Conservation (phyloP, 2,329 filamentous ascomycete species). For the Beauveria varroae region DNA sequence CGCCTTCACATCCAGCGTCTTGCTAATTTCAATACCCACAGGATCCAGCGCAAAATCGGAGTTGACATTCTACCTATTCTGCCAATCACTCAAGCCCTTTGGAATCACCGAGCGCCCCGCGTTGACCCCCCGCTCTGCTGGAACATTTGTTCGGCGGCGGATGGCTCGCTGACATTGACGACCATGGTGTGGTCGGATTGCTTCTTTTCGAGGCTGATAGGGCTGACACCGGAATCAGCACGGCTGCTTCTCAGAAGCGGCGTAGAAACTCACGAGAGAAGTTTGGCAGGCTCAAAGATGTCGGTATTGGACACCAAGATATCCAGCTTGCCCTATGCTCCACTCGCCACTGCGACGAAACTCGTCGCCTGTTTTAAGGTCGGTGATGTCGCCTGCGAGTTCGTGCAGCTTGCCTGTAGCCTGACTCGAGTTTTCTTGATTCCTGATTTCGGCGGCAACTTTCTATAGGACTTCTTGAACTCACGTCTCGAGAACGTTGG, state of each 20-base stretch:
- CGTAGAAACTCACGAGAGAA: background rate
- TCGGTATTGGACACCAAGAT: slow-evolving; percentile 53
- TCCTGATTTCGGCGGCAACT: background rate
- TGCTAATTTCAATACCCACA: too few species aligned
- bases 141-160: too few species aligned
- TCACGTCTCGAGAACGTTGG: slow-evolving; percentile 45
- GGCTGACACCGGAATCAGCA: too few species aligned
- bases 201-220: slow-evolving; percentile 39
- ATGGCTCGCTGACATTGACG: slow-evolving; percentile 44
- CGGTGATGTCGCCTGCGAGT: background rate
- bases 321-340: slow-evolving; percentile 42
- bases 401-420: background rate
- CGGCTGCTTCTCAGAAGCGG: background rate
- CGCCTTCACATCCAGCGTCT: too few species aligned
- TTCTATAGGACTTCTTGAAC: background rate
- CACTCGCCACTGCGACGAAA: slow-evolving; percentile 44
- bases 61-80: too few species aligned
- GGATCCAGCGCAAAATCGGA: too few species aligned
- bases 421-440: background rate
- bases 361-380: background rate
- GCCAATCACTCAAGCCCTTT: too few species aligned
- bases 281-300: slow-evolving; percentile 43
- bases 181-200: slow-evolving; percentile 54
- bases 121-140: too few species aligned
- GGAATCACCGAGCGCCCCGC: too few species aligned